Base-by-base conservation (phyloP, 78 protist genomes). In the Speleostelium caveatum region DNA sequence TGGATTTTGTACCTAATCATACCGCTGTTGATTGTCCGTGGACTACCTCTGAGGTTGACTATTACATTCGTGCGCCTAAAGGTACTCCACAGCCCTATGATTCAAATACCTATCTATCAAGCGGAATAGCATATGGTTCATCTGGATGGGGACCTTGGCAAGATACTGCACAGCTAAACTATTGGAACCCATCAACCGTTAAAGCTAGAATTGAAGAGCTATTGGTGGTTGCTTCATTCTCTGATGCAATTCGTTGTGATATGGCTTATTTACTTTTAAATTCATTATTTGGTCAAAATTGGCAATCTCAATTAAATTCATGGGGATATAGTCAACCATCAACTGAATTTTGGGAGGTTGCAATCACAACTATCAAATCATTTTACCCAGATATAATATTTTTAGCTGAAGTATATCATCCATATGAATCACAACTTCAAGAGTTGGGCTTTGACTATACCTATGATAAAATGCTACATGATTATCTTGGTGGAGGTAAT, bases 1-100 rank as follows among this genome's bases (percentile, higher is more conserved):
- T 96, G 22, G 98, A 97, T 72, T 96, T 96, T 62, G 97, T 96
- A 8, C 98, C 98, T 45, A 97, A 97, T 75, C 98, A 97, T 45
- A 51, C 94, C 0, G 98, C 98, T 6, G 86, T 93, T 2, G 98
- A 97, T 32, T 41, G 85, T 33, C 68, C 56, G 30, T 55, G 79
- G 75, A 86, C 60, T 39, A 71, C 66, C 0, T 45, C 67, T 2
- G 63, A 94, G 2, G 32, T 59, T 10, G 92, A 88, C 5, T 89
- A 60, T 49, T 97, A 77, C 62, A 56, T 96, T 38, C 87, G 80
- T 33, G 95, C 89, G 17, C 96, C 97, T 21, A 24, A 33, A 26
- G 51, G 67, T 16, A 58, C 56, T 5, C 51, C 62, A 10, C 76
- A 80, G 41, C 96, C 96, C 10, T 95, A 91, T 39, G 92, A 95